Base-by-base conservation (phyloP, 2,329 filamentous ascomycete genomes). In the Colletotrichum orchidophilum region DNA sequence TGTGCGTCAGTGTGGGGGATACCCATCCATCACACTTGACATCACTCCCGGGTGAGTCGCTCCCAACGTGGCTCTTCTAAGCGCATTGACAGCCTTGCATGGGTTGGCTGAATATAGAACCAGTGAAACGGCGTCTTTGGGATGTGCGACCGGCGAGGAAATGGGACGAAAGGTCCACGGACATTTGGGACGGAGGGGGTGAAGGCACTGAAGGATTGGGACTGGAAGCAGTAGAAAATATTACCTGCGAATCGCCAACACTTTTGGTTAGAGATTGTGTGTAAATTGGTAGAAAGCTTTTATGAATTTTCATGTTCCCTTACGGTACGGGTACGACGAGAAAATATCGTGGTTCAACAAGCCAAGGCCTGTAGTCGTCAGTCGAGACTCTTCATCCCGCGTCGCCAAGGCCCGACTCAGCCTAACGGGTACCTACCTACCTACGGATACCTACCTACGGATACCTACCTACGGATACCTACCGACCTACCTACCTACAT, bases 261-360 rank as follows among this genome's bases (percentile, higher is more conserved):
- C 50, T 27, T 53, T 11, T 26, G 29, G 68, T 46, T 26, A 42
- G 31, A 67, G 63, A 15, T 58, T n/a, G 50, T 33, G 68, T 70
- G 49, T 70, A n/a, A n/a, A n/a, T 57, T 67, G 31, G 68, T 67
- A 33, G 68, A 67, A 62, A 70, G 63, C 63, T 62, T 63, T 58
- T 29, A 18, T 58, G 49, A 26, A 60, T 49, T n/a, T n/a, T n/a
- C n/a, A n/a, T n/a, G n/a, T n/a, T n/a, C n/a, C n/a, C n/a, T n/a
- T n/a, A n/a, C n/a, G n/a, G n/a, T n/a, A n/a, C n/a, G n/a, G n/a
- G n/a, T n/a, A n/a, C n/a, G n/a, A n/a, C n/a, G 18, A n/a, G 53
- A 68, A 46, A 18, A 15, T 26, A 27, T 31, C 46, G 26, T 35
- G 26, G 11, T 58, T 11, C 18, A 46, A 11, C 53, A 35, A 53